These are phyloP conservation scores for Yarrowia deformans DNA, from an alignment of 805 yeast species.

Conservation along the genomic window DNA sequence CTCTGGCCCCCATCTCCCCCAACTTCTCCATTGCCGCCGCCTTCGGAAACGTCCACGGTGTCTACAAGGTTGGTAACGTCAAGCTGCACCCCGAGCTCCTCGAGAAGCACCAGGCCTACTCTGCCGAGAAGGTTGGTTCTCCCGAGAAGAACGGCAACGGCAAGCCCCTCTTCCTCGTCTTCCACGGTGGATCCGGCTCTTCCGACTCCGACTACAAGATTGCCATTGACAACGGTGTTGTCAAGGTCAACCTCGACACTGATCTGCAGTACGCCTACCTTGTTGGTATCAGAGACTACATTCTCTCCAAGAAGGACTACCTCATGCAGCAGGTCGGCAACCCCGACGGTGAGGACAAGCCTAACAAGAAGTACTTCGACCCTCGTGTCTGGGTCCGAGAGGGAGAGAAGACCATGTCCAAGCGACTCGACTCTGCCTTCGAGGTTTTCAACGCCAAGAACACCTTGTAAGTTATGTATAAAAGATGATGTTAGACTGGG, in stretches of 20 bases:
- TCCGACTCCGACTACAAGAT: constrained; percentile 87
- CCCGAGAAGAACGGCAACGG: constrained; percentile 48
- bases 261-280: constrained; percentile 99
- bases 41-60: constrained; percentile 99
- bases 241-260: constrained; percentile 98
- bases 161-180: constrained; percentile 91
- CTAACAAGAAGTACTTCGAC: constrained; percentile 99
- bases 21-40: constrained; percentile 99
- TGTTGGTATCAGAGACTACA: constrained; percentile 96
- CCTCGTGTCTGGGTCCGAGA: constrained; percentile 99
- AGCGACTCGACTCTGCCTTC: constrained; percentile 84
- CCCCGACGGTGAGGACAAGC: constrained; percentile 99
- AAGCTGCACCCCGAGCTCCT: constrained; percentile 88
- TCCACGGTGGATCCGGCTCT: constrained; percentile 99
- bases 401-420: constrained; percentile 98
- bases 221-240: constrained; percentile 93
- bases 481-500: constrained; percentile 39
- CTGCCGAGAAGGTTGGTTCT: constrained; percentile 69
- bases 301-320: constrained; percentile 95
- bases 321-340: constrained; percentile 88
- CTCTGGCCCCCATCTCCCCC: constrained; percentile 88
- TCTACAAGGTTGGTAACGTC: constrained; percentile 99
- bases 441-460: constrained; percentile 69
- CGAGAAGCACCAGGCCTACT: constrained; percentile 94
- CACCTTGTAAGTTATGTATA: constrained; percentile 44